These are phyloP conservation scores for Thermothelomyces thermophilus DNA, from an alignment of 2,329 filamentous ascomycete species.

Conservation along the genomic window DNA sequence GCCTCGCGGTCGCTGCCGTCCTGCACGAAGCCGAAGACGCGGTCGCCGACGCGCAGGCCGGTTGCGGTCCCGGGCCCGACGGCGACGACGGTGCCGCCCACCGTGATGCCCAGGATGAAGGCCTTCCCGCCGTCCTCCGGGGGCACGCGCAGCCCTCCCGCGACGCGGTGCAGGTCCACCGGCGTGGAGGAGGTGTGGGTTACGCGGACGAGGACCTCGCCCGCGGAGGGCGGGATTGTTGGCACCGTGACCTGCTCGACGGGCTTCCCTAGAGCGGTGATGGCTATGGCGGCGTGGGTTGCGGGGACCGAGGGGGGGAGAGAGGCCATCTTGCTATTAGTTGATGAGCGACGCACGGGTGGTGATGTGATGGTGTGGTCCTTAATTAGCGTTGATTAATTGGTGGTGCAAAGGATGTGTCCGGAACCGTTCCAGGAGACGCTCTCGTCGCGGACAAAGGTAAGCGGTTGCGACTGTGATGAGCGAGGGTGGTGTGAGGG, in stretches of 20 bases:
- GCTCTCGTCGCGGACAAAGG: too few species aligned
- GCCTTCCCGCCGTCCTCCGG: slow-evolving; percentile 33
- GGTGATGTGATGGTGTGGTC: too few species aligned
- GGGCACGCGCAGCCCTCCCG: slow-evolving; percentile 45
- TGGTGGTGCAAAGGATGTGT: too few species aligned
- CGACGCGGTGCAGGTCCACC: slow-evolving; percentile 54
- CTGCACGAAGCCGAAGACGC: slow-evolving; percentile 50
- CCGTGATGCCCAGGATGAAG: slow-evolving; percentile 43
- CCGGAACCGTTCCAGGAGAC: too few species aligned
- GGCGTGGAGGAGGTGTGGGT: slow-evolving; percentile 56
- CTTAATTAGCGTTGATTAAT: too few species aligned
- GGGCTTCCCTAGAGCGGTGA: slow-evolving; percentile 21
- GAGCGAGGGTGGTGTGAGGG: too few species aligned
- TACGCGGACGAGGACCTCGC: slow-evolving; percentile 48
- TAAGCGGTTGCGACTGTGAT: too few species aligned
- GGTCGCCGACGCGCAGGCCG: slow-evolving; percentile 38
- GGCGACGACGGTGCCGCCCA: slow-evolving; percentile 47
- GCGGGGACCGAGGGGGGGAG: slow-evolving; percentile 21
- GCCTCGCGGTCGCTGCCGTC: slow-evolving; percentile 39
- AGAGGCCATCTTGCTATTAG: neutral
- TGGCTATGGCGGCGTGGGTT: slow-evolving; percentile 27
- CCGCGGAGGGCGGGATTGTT: slow-evolving; percentile 31
- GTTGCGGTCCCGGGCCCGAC: slow-evolving; percentile 31
- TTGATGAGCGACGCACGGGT: neutral
- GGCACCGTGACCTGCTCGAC: slow-evolving; percentile 24